Evolutionary conservation across 306 rosid genomes (phyloP).

Genomic region (Dryas alaskensis): DNA sequence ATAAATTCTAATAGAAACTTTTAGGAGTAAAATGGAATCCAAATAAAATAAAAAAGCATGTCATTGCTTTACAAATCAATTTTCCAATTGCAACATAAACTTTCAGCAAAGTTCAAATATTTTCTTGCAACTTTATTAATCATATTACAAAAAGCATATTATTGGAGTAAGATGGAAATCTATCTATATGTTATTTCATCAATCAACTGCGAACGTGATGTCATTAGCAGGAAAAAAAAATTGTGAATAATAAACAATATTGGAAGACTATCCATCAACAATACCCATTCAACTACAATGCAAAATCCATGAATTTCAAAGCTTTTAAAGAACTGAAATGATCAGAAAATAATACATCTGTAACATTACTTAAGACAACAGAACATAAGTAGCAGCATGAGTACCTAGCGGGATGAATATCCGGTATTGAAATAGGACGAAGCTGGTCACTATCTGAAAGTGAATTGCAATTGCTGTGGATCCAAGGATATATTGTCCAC

Average conservation of each 20-base stretch:
- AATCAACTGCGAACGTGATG: not conserved
- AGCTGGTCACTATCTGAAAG: slow-evolving; percentile 82
- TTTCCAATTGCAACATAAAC: not conserved
- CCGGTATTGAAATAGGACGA: slow-evolving; percentile 82
- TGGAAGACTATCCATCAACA: slow-evolving; percentile 1
- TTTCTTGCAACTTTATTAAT: no score
- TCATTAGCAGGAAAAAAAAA: not conserved
- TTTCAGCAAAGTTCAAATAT: no score
- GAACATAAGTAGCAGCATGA: slow-evolving; percentile 9
- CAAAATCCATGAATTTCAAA: not conserved
- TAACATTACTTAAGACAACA: not conserved
- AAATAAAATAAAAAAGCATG: not conserved
- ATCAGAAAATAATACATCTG: not conserved
- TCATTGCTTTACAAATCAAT: not conserved
- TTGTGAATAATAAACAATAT: not conserved
- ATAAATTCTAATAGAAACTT: slow-evolving; percentile 9
- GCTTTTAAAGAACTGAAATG: not conserved
- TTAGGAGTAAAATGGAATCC: not conserved
- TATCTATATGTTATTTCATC: no score
- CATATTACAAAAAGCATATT: no score
- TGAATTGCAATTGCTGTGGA: slow-evolving; percentile 89
- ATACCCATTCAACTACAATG: not conserved
- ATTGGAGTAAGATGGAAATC: no score
- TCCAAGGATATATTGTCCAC: slow-evolving; percentile 93
- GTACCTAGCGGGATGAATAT: slow-evolving; percentile 96